Percentiles rank a stretch among this genome's conserved stretches.
Conservation (phyloP, 192 early-diverging fungal species). For the Backusella mclennaniae region DNA sequence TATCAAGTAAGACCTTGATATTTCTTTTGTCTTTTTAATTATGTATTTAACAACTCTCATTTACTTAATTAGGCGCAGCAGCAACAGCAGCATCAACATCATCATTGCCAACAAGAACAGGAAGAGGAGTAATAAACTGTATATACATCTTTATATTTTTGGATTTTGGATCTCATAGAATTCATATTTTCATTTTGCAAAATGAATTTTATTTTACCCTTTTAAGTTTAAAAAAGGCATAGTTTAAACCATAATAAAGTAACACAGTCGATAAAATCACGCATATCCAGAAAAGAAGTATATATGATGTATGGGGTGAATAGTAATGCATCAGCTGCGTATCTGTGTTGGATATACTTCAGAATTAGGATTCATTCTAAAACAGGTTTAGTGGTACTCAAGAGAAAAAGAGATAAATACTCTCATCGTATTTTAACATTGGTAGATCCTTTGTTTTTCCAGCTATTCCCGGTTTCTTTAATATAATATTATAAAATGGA, state of each 20-base stretch:
- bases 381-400: background rate
- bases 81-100: background rate
- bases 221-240: background rate
- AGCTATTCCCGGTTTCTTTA: background rate
- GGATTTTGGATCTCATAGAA: background rate
- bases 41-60: background rate
- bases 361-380: background rate
- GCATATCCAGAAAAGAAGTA: background rate
- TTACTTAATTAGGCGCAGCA: background rate
- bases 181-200: background rate
- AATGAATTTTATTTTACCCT: background rate
- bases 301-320: background rate
- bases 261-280: background rate
- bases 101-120: background rate
- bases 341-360: background rate
- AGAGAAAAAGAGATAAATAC: background rate
- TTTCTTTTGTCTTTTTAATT: background rate
- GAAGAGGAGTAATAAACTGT: background rate
- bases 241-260: background rate
- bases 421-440: background rate
- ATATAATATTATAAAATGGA: background rate
- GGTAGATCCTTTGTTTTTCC: background rate
- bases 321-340: background rate
- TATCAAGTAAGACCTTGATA: slow-evolving; percentile 13
- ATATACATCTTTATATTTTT: background rate